Conservation (phyloP, 257 asterid genomes). For the Solanum dulcamara region DNA sequence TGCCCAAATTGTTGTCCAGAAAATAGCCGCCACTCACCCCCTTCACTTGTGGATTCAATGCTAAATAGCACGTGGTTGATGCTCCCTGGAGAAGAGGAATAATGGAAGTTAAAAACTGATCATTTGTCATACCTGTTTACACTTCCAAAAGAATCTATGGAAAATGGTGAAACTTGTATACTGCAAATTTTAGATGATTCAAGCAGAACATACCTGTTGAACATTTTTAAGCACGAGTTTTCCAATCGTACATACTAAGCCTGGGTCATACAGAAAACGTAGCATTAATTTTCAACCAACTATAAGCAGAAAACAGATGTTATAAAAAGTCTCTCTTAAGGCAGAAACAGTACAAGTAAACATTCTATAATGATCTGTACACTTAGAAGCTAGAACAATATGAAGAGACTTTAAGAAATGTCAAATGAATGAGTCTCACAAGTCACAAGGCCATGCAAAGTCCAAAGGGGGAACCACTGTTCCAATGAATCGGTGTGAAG, state of each 20-base stretch:
- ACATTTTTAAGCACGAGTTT: slow-evolving; percentile 34
- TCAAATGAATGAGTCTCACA: neutral
- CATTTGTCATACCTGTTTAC: neutral
- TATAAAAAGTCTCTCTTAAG: neutral
- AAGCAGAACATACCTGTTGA: slow-evolving; percentile 34
- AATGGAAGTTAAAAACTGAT: neutral
- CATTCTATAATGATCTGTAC: neutral
- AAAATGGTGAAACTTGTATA: neutral
- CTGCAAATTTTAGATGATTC: neutral
- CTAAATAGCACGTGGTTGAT: slow-evolving; percentile 63
- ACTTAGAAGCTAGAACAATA: neutral
- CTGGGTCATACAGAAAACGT: slow-evolving; percentile 19
- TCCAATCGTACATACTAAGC: slow-evolving; percentile 28
- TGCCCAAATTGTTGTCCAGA: slow-evolving; percentile 44
- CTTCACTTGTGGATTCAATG: slow-evolving; percentile 54
- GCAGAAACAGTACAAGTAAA: neutral
- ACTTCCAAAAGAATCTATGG: neutral
- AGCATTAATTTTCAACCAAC: neutral
- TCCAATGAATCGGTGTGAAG: neutral
- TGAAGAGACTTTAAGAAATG: neutral
- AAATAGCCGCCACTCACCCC: slow-evolving; percentile 61
- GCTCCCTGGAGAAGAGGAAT: slow-evolving; percentile 44
- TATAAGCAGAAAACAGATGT: neutral
- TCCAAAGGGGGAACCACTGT: neutral
- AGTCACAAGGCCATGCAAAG: neutral